Percentiles rank a stretch among this genome's conserved stretches.
Evolutionary conservation across 371 early-diverging fungal species (phyloP).

Genomic region (Choanephora cucurbitarum): DNA sequence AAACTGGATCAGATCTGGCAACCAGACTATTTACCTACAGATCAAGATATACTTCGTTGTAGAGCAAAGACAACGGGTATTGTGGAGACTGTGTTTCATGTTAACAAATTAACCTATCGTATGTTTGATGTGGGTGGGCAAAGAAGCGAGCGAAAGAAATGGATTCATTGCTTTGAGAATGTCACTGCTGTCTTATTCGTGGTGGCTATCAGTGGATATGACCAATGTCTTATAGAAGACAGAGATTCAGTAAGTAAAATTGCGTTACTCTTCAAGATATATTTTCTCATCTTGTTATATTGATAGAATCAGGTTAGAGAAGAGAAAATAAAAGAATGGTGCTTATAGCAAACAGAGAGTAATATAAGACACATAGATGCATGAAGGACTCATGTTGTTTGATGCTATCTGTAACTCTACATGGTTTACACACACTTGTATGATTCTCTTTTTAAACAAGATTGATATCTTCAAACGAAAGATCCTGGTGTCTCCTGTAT

Average conservation of each 20-base stretch:
- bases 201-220: slow-evolving; percentile 92
- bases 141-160: slow-evolving; percentile 90
- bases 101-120: slow-evolving; percentile 77
- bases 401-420: slow-evolving; percentile 94
- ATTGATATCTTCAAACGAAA: slow-evolving; percentile 93
- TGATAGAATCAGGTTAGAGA: slow-evolving; percentile 1
- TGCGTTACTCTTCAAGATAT: slow-evolving; percentile 12
- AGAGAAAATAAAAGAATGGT: slow-evolving; percentile 4
- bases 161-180: slow-evolving; percentile 92
- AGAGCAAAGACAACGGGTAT: slow-evolving; percentile 88
- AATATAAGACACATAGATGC: too few relatives aligned
- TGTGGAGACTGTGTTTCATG: slow-evolving; percentile 81
- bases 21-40: slow-evolving; percentile 78
- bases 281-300: too few relatives aligned
- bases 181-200: slow-evolving; percentile 93
- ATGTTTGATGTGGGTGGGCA: slow-evolving; percentile 97
- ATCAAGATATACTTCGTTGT: slow-evolving; percentile 86
- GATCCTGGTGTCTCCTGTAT: slow-evolving; percentile 74
- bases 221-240: slow-evolving; percentile 93
- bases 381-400: slow-evolving; percentile 92
- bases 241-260: slow-evolving; percentile 77
- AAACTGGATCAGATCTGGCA: slow-evolving; percentile 77
- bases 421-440: slow-evolving; percentile 91
- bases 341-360: too few relatives aligned
- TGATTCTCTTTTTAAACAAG: slow-evolving; percentile 96